Percentiles rank a stretch among this genome's conserved stretches.
Conservation (phyloP, 805 yeast genomes). For the Nakazawaea sp. region DNA sequence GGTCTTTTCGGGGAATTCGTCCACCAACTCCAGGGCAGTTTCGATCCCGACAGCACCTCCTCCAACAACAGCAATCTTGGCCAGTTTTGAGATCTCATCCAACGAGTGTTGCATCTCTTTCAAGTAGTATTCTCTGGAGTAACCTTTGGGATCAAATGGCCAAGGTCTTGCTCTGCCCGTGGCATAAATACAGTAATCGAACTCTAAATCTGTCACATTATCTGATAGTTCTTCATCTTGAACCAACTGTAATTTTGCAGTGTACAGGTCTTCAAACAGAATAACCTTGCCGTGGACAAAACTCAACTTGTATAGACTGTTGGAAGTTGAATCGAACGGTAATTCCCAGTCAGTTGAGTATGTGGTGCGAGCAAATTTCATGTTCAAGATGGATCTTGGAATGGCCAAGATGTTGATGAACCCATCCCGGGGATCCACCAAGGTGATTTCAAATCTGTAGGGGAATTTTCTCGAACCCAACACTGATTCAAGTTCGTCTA, state of each 20-base stretch:
- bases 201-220: slow-evolving; percentile 19
- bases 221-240: background rate
- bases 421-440: slow-evolving; percentile 35
- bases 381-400: slow-evolving; percentile 29
- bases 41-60: slow-evolving; percentile 50
- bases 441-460: slow-evolving; percentile 18
- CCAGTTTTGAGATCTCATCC: slow-evolving; percentile 24
- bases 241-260: slow-evolving; percentile 5
- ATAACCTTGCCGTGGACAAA: slow-evolving; percentile 14
- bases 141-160: slow-evolving; percentile 48
- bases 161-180: slow-evolving; percentile 44
- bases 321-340: slow-evolving; percentile 11
- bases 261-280: slow-evolving; percentile 1
- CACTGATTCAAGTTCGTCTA: slow-evolving; percentile 10
- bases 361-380: slow-evolving; percentile 27
- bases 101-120: slow-evolving; percentile 34
- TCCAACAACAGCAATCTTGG: slow-evolving; percentile 39
- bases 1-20: slow-evolving; percentile 27
- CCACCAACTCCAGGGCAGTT: slow-evolving; percentile 39
- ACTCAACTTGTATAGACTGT: slow-evolving; percentile 2
- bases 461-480: background rate
- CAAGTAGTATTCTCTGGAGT: slow-evolving; percentile 27
- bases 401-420: slow-evolving; percentile 32
- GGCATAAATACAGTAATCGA: slow-evolving; percentile 41
- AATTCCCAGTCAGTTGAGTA: slow-evolving; percentile 17